A percentile compares a stretch with the other conserved stretches of the same genome.
Evolutionary conservation across 805 yeast species (phyloP).

Genomic region (Yamadazyma sp.): DNA sequence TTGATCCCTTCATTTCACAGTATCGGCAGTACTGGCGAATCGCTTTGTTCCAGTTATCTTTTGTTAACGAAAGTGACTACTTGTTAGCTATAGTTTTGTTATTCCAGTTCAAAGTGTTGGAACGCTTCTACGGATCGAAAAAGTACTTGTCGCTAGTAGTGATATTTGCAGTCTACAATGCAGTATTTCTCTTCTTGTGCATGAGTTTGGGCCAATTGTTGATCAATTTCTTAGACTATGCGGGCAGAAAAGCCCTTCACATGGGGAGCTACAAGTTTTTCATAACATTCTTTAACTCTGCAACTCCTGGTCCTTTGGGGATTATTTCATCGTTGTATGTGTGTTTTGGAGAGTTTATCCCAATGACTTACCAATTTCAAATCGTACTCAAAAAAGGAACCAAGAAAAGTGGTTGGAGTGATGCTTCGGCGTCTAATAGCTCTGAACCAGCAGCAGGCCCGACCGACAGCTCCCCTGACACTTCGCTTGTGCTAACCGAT

Average conservation of each 20-base stretch:
- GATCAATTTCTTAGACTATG: conserved; percentile 15
- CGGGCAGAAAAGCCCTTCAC: conserved; percentile 5
- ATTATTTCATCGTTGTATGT: conserved; percentile 39
- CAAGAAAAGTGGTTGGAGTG: background rate
- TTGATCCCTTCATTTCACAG: conserved; percentile 54
- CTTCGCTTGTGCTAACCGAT: conserved; percentile 29
- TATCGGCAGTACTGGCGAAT: conserved; percentile 62
- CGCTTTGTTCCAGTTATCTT: conserved; percentile 48
- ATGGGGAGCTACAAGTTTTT: conserved; percentile 10
- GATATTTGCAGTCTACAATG: conserved; percentile 49
- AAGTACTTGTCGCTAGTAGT: conserved; percentile 50
- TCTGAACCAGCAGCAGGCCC: background rate
- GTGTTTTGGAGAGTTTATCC: conserved; percentile 35
- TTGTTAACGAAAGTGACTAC: conserved; percentile 60
- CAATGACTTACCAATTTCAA: conserved; percentile 35
- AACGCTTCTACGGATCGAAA: conserved; percentile 56
- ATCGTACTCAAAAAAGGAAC: conserved; percentile 21
- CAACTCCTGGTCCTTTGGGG: conserved; percentile 42
- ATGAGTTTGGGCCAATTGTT: conserved; percentile 44
- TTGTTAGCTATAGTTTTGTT: conserved; percentile 44
- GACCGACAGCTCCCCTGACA: background rate
- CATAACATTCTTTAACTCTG: conserved; percentile 32
- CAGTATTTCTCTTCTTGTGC: conserved; percentile 34
- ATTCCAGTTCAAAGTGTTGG: conserved; percentile 55
- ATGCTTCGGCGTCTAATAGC: background rate